Conservation (phyloP, 495 filamentous ascomycete species). For the Penicillium goetzii region DNA sequence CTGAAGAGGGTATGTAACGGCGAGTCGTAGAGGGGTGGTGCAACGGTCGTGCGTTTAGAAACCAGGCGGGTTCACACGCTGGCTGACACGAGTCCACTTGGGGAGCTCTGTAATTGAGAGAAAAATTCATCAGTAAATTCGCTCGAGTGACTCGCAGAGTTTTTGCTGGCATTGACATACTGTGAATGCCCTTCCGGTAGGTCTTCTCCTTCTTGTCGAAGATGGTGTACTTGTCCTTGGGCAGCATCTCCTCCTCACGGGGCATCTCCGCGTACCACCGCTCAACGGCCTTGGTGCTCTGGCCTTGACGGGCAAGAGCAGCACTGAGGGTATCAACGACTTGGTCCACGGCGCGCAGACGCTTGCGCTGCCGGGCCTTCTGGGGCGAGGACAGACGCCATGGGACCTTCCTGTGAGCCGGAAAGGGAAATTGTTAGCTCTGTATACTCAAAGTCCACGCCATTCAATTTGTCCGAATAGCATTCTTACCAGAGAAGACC, state of each 20-base stretch:
- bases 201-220: constrained; percentile 95
- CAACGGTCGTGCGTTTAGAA: constrained; percentile 59
- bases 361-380: constrained; percentile 86
- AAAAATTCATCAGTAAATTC: background rate
- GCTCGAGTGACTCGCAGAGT: background rate
- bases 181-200: constrained; percentile 96
- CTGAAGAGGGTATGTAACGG: constrained; percentile 12
- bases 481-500: constrained; percentile 78
- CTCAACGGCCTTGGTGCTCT: constrained; percentile 72
- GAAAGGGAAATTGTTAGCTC: constrained; percentile 20
- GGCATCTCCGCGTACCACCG: constrained; percentile 96
- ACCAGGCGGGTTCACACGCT: constrained; percentile 90
- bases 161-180: constrained; percentile 59
- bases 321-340: constrained; percentile 76
- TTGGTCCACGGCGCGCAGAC: constrained; percentile 81
- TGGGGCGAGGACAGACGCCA: constrained; percentile 92
- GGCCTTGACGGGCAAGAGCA: constrained; percentile 71
- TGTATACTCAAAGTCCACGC: background rate
- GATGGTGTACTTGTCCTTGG: constrained; percentile 96
- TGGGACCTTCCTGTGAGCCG: constrained; percentile 82
- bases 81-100: constrained; percentile 94
- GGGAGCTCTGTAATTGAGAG: constrained; percentile 66
- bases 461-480: constrained; percentile 7
- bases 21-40: constrained; percentile 16
- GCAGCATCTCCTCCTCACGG: constrained; percentile 91